phyloP scores from a whole-genome alignment of 805 yeast genomes.

The Metschnikowia corniflorae region DNA sequence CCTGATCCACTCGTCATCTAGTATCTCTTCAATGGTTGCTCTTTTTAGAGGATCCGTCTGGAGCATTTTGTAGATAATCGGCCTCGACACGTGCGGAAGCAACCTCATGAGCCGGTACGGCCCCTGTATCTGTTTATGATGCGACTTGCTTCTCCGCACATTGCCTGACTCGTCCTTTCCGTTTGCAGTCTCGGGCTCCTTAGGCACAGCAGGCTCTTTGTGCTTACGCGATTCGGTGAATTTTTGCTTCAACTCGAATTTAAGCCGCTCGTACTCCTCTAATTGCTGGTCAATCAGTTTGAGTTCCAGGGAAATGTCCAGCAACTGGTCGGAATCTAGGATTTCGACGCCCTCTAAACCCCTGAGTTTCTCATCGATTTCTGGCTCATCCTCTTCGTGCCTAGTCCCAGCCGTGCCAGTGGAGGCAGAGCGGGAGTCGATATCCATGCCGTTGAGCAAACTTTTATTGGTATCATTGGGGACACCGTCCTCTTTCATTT shows the following conservation, averaged over 20 bases:
- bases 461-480: neutral
- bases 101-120: conserved; percentile 79
- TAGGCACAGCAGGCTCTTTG: conserved; percentile 8
- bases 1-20: conserved; percentile 67
- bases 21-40: conserved; percentile 63
- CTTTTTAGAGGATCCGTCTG: conserved; percentile 57
- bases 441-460: neutral
- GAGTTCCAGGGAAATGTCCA: conserved; percentile 31
- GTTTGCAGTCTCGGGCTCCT: conserved; percentile 7
- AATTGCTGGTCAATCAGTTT: conserved; percentile 35
- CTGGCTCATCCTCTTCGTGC: conserved; percentile 11
- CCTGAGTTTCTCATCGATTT: conserved; percentile 21
- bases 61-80: conserved; percentile 64
- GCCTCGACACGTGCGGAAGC: conserved; percentile 80
- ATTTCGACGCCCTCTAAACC: conserved; percentile 24
- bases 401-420: conserved; percentile 4
- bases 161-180: conserved; percentile 4
- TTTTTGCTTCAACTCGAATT: conserved; percentile 32
- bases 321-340: conserved; percentile 30
- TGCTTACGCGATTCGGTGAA: conserved; percentile 22
- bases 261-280: conserved; percentile 35
- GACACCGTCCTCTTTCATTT: conserved; percentile 11
- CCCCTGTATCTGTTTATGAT: conserved; percentile 65
- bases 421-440: neutral
- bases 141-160: conserved; percentile 31